Percentiles rank a stretch among this genome's conserved stretches.
Evolutionary conservation across 2,329 filamentous ascomycete species (phyloP).

Genomic region (Moelleriella libera): DNA sequence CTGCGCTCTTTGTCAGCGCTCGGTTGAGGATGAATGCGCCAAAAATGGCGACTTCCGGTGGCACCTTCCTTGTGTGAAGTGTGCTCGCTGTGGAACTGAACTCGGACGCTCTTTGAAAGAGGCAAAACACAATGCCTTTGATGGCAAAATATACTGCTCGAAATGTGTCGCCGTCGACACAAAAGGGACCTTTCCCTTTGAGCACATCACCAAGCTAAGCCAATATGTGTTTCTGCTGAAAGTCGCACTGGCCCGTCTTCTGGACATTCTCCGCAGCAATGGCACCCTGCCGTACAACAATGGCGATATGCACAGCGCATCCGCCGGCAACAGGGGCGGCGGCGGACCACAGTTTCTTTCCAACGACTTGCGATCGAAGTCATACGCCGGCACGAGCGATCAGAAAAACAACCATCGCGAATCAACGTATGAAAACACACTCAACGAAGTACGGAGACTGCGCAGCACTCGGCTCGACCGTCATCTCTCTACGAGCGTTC

Average conservation of each 20-base stretch:
- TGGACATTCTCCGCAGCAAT: slow-evolving; percentile 74
- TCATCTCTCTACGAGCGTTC: slow-evolving; percentile 83
- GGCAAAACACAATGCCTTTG: slow-evolving; percentile 54
- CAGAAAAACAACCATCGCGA: slow-evolving; percentile 39
- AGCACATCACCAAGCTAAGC: slow-evolving; percentile 69
- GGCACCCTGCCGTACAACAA: slow-evolving; percentile 68
- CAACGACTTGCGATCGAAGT: slow-evolving; percentile 59
- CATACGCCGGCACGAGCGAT: slow-evolving; percentile 44
- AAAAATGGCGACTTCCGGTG: slow-evolving; percentile 62
- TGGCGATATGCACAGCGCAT: slow-evolving; percentile 33
- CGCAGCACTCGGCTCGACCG: slow-evolving; percentile 90
- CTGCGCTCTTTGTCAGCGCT: slow-evolving; percentile 66
- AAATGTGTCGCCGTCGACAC: slow-evolving; percentile 46
- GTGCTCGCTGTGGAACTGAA: slow-evolving; percentile 50
- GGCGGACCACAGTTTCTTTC: slow-evolving; percentile 28
- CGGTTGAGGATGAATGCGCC: slow-evolving; percentile 90
- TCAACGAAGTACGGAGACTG: slow-evolving; percentile 85
- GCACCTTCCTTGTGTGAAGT: slow-evolving; percentile 73
- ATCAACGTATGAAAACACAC: slow-evolving; percentile 84
- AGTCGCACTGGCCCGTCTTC: slow-evolving; percentile 76
- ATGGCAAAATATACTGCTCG: slow-evolving; percentile 57
- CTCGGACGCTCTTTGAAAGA: slow-evolving; percentile 54
- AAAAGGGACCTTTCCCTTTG: slow-evolving; percentile 42
- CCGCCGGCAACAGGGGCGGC: slow-evolving; percentile 3
- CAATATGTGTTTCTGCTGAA: slow-evolving; percentile 90